phyloP scores from a whole-genome alignment of 2,329 filamentous ascomycete species.

The Nannizziopsis arthrosporioides region DNA sequence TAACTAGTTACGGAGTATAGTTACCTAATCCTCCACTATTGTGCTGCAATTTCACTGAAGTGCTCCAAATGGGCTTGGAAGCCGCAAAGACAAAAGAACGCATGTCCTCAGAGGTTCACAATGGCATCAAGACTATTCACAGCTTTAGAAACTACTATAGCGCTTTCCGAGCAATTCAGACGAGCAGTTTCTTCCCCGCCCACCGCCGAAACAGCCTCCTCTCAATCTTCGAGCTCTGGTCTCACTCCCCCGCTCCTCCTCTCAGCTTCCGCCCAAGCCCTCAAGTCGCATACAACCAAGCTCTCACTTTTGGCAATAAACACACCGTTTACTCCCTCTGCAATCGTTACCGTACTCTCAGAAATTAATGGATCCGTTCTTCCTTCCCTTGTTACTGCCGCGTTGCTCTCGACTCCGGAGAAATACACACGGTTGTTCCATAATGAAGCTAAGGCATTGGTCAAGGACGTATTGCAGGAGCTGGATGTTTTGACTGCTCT shows the following conservation, averaged over 20 bases:
- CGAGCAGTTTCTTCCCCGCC: constrained; percentile 24
- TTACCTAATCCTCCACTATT: too few species aligned
- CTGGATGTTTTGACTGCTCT: constrained; percentile 49
- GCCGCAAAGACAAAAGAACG: not conserved
- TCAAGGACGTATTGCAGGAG: constrained; percentile 51
- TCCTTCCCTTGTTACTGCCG: constrained; percentile 60
- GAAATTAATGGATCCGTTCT: constrained; percentile 64
- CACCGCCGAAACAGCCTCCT: constrained; percentile 14
- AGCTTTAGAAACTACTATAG: constrained; percentile 26
- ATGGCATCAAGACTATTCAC: constrained; percentile 19
- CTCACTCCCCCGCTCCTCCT: constrained; percentile 50
- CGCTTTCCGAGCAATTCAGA: constrained; percentile 32
- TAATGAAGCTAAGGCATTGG: constrained; percentile 50
- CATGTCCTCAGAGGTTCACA: too few species aligned
- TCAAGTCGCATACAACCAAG: constrained; percentile 76
- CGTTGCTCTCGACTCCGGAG: constrained; percentile 51
- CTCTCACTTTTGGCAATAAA: constrained; percentile 78
- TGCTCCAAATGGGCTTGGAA: not conserved
- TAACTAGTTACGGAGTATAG: too few species aligned
- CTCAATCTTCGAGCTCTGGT: constrained; percentile 9
- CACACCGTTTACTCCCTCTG: constrained; percentile 71
- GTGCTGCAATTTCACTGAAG: not conserved
- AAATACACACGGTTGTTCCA: constrained; percentile 54
- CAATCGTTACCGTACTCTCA: constrained; percentile 56
- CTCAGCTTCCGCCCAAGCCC: constrained; percentile 57